Base-by-base conservation (phyloP, 768 basidiomycete species). In the Scleroderma bovista region DNA sequence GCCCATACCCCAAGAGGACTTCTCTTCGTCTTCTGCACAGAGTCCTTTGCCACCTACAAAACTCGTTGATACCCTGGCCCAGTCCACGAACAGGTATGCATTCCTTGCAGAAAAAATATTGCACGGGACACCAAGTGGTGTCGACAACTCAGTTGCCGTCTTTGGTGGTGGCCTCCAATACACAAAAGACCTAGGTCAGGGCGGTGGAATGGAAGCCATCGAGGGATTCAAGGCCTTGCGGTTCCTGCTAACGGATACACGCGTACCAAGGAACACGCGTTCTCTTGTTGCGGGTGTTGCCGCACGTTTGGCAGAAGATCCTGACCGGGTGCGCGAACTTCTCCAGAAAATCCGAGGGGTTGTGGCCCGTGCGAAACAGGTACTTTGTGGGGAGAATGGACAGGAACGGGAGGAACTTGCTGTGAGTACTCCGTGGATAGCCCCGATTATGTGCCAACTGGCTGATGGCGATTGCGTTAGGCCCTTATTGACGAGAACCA, bases 41-140 rank as follows among this genome's bases (percentile, higher is more conserved):
- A 69, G 68, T 23, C 73, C 73, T 20, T 71, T 76, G 17, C 66
- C 68, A n/a, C 76, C 80, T 47, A 29, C 26, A 29, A 81, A 84
- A 48, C 74, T 93, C 56, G 72, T 86, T 17, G 73, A 71, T 33
- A 62, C 67, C 11, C 69, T 83, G 26, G 88, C 91, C 5, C 86
- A 93, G 55, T 75, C 84, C 55, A 84, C 94, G 57, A 97, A 99
- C 67, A 75, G 77, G 42, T 97, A 93, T 84, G 93, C 96, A 17
- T 98, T 96, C 69, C 73, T 97, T 46, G 79, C 86, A 11, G 96
- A 99, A 72, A 98, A 98, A 69, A 86, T 99, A 37, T 71, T 97
- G 45, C 96, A 99, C 64, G 96, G 96, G 1, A 98, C 88, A 60
- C 96, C 96, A 3, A 95, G 92, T 59, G 96, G 96, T 9, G 88